A percentile compares a stretch with the other conserved stretches of the same genome.
Conservation (phyloP, 495 filamentous ascomycete species). For the Terfezia claveryi region DNA sequence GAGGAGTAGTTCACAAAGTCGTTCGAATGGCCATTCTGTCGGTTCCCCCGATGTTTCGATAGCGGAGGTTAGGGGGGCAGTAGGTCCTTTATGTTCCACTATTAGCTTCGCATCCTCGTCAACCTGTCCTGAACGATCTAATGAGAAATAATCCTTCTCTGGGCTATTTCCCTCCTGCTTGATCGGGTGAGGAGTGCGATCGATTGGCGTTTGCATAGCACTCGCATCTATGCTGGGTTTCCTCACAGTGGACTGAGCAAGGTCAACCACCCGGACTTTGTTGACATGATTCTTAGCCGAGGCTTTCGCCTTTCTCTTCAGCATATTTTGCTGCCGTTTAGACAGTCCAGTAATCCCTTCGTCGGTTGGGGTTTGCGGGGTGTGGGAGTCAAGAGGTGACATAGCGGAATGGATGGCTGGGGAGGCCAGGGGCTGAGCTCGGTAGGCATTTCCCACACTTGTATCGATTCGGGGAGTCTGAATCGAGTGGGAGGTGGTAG, state of each 20-base stretch:
- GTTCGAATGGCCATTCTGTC: slow-evolving; percentile 81
- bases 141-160: slow-evolving; percentile 58
- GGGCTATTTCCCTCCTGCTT: slow-evolving; percentile 35
- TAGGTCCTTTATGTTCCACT: slow-evolving; percentile 79
- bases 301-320: slow-evolving; percentile 75
- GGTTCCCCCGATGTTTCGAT: slow-evolving; percentile 40
- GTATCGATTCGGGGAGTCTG: slow-evolving; percentile 19
- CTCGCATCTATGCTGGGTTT: slow-evolving; percentile 41
- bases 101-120: slow-evolving; percentile 83
- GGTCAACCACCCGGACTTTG: slow-evolving; percentile 76
- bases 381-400: slow-evolving; percentile 27
- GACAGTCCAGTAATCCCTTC: slow-evolving; percentile 44
- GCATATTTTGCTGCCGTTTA: slow-evolving; percentile 73
- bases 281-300: slow-evolving; percentile 60
- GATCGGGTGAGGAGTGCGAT: slow-evolving; percentile 45
- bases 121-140: slow-evolving; percentile 40
- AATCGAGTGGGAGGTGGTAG: slow-evolving; percentile 17
- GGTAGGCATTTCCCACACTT: slow-evolving; percentile 13
- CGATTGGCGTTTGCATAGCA: slow-evolving; percentile 35
- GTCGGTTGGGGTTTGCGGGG: slow-evolving; percentile 31
- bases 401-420: slow-evolving; percentile 24
- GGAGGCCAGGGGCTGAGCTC: slow-evolving; percentile 14
- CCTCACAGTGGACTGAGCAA: slow-evolving; percentile 36
- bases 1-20: slow-evolving; percentile 77
- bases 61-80: slow-evolving; percentile 35